phyloP scores from a whole-genome alignment of 768 basidiomycete genomes.

The Amanita molliuscula region DNA sequence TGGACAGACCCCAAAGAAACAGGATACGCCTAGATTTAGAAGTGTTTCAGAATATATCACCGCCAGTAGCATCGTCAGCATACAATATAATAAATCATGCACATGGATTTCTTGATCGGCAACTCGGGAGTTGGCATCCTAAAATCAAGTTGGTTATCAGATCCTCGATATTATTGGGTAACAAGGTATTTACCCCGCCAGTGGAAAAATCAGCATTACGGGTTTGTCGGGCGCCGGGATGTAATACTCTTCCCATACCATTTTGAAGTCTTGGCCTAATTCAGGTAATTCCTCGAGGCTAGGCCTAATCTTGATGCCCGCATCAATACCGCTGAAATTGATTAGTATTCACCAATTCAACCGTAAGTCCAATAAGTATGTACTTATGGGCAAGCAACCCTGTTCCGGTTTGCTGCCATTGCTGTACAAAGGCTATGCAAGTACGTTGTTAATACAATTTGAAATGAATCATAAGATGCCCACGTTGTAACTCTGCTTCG shows the following conservation, averaged over 20 bases:
- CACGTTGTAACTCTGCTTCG: conserved; percentile 30
- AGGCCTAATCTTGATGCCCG: conserved; percentile 49
- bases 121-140: conserved; percentile 12
- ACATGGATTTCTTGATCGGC: conserved; percentile 18
- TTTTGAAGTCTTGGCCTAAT: conserved; percentile 38
- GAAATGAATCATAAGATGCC: conserved; percentile 7
- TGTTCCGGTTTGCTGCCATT: conserved; percentile 25
- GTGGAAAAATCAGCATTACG: conserved; percentile 30
- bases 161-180: not conserved
- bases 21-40: conserved; percentile 30
- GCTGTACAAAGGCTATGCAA: conserved; percentile 12
- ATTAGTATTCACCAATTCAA: conserved; percentile 7
- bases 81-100: conserved; percentile 12
- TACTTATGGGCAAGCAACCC: conserved; percentile 50
- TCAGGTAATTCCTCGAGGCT: conserved; percentile 35
- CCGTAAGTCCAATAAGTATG: conserved; percentile 4
- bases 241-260: conserved; percentile 41
- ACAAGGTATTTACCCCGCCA: conserved; percentile 25
- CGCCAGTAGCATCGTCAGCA: not conserved
- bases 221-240: conserved; percentile 45
- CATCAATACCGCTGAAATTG: conserved; percentile 35
- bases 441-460: too few relatives aligned
- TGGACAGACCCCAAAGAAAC: conserved; percentile 37
- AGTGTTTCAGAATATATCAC: not conserved
- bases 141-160: not conserved